Evolutionary conservation across 371 early-diverging fungal species (phyloP), one percentile per base, ranked within the genome.

Genomic region (Gilbertella persicaria): DNA sequence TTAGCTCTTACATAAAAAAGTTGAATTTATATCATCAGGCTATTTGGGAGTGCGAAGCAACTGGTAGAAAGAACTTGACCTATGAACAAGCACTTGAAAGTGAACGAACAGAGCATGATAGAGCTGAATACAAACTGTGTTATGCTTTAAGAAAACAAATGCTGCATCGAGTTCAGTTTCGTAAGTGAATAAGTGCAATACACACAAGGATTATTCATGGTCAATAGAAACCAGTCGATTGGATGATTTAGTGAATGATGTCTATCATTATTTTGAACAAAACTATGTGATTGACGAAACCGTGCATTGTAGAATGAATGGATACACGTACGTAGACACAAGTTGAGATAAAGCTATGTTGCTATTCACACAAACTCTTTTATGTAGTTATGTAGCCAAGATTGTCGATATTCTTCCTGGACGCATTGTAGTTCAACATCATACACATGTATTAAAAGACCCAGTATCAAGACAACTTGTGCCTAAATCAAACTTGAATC

Each of bases 41-140:
- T 36, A 73, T 83, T 26, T 95, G 94, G 89, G 75, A 87, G 38
- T 93, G 94, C 70, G 82, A 82, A 50, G 71, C 67, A 12, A 90
- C 93, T 0, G 91, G 93, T 4, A 86, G 84, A 57, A 62, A 71
- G 9, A 66, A 80, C 39, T 67, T 95, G 58, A 92, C 92, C 2
- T 95, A 86, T 58, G 86, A 88, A 49, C 87, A 93, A 62, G 96
- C 96, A 4, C 66, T 87, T n/a, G 77, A 85, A 44, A 87, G 87
- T n/a, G 96, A 95, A 78, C 51, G 71, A 72, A 49, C 77, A 71
- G 56, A 73, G 59, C 61, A 68, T 38, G 48, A 67, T 59, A 66
- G 72, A 54, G 79, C 69, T 12, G 82, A 84, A 61, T 83, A 79
- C 50, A 67, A 69, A 28, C 86, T 89, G 43, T 87, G 87, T 25